These are phyloP conservation scores for Fusarium coffeatum DNA, from an alignment of 2,329 filamentous ascomycete genomes.

Conservation along the genomic window DNA sequence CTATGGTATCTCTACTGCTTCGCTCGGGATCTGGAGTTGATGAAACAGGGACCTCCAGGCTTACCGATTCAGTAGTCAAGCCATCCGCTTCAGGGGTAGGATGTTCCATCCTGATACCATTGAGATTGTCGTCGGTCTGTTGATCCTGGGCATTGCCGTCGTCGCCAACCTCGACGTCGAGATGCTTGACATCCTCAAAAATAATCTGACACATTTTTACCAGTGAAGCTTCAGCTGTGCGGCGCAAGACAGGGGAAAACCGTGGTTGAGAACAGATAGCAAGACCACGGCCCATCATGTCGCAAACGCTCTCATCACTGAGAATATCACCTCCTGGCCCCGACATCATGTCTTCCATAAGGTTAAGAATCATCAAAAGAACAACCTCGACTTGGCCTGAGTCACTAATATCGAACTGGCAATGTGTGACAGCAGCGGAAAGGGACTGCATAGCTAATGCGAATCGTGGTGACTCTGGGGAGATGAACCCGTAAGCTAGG, in stretches of 20 bases:
- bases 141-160: conserved; percentile 74
- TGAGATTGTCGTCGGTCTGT: conserved; percentile 74
- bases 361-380: conserved; percentile 88
- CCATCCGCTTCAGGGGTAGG: conserved; percentile 34
- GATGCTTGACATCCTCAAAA: conserved; percentile 89
- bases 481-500: conserved; percentile 92
- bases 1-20: conserved; percentile 64
- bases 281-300: conserved; percentile 98
- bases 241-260: conserved; percentile 87
- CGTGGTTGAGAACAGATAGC: conserved; percentile 97
- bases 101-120: conserved; percentile 82
- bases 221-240: conserved; percentile 96
- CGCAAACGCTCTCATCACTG: conserved; percentile 98
- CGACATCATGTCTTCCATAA: conserved; percentile 99
- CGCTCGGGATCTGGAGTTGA: conserved; percentile 38
- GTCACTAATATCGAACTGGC: conserved; percentile 96
- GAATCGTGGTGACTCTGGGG: conserved; percentile 84
- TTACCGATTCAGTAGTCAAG: conserved; percentile 32
- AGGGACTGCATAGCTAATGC: conserved; percentile 93
- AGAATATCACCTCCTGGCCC: conserved; percentile 90
- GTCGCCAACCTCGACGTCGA: conserved; percentile 77
- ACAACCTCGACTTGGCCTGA: conserved; percentile 96
- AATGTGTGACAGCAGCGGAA: conserved; percentile 95
- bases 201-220: conserved; percentile 99
- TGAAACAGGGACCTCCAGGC: conserved; percentile 34